Evolutionary conservation across 139 green algal genomes (phyloP).

Genomic region (Ulvella scutata): DNA sequence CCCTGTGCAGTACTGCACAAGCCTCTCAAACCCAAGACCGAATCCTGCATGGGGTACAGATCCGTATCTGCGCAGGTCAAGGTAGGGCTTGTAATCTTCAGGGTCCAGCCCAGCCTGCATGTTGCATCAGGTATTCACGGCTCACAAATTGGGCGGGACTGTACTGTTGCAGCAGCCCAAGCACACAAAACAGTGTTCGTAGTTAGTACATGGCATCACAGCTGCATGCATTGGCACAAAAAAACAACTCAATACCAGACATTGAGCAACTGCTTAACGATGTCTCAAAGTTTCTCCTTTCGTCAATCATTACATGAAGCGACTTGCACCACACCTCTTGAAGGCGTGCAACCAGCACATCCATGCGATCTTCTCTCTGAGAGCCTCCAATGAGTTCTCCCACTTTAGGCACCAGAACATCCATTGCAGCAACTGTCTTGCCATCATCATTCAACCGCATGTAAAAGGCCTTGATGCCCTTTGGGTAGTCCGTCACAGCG

Average conservation of each 20-base stretch:
- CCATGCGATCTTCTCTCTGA: constrained; percentile 52
- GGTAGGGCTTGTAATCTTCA: constrained; percentile 50
- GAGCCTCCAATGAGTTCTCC: constrained; percentile 59
- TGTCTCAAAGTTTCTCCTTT: no score
- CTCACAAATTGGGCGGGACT: no score
- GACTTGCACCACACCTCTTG: background rate
- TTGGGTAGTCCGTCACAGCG: constrained; percentile 36
- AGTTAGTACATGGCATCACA: no score
- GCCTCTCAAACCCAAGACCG: constrained; percentile 53
- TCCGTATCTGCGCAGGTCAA: constrained; percentile 52
- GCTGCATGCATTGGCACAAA: no score
- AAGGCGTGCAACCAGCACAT: constrained; percentile 38
- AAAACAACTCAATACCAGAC: no score
- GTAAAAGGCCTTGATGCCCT: constrained; percentile 74
- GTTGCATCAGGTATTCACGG: no score
- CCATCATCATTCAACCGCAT: constrained; percentile 64
- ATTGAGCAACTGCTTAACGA: no score
- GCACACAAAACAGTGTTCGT: no score
- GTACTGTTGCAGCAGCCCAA: no score
- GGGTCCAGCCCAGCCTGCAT: constrained; percentile 18
- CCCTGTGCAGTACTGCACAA: constrained; percentile 51
- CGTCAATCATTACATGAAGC: background rate
- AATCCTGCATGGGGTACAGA: constrained; percentile 58
- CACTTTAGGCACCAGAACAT: constrained; percentile 56
- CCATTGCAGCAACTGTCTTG: constrained; percentile 63